These are phyloP conservation scores for Discostella pseudostelligera DNA, from an alignment of 108 stramenopile species.

Conservation along the genomic window DNA sequence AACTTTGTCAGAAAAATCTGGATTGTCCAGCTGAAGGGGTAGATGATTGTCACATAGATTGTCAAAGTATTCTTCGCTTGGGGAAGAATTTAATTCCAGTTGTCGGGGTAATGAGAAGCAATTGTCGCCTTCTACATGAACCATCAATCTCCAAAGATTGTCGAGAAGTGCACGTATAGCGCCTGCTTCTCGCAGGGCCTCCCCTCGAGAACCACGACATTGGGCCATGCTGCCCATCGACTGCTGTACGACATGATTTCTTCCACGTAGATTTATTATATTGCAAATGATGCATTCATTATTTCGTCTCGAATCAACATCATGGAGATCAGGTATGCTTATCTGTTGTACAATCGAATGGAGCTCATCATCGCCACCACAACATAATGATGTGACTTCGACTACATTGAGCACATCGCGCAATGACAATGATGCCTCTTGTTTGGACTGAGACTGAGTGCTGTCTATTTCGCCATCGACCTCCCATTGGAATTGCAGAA, in stretches of 20 bases:
- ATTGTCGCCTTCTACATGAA: constrained; percentile 4
- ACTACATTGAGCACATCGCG: too few species aligned
- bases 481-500: constrained; percentile 4
- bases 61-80: neutral
- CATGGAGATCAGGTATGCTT: neutral
- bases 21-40: constrained; percentile 8
- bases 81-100: neutral
- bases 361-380: neutral
- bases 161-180: constrained; percentile 35
- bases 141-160: constrained; percentile 25
- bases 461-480: neutral
- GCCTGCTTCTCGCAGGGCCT: constrained; percentile 41
- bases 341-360: constrained; percentile 2
- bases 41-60: constrained; percentile 18
- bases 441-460: neutral
- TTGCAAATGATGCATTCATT: constrained; percentile 25
- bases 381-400: too few species aligned
- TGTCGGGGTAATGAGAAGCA: constrained; percentile 6
- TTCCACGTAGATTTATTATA: constrained; percentile 24
- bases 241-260: constrained; percentile 20
- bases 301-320: neutral
- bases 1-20: constrained; percentile 1
- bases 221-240: constrained; percentile 52
- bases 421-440: too few species aligned
- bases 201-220: constrained; percentile 44